A percentile compares a stretch with the other conserved stretches of the same genome.
Evolutionary conservation across 345 rosid species (phyloP).

Genomic region (Kandelia obovata): DNA sequence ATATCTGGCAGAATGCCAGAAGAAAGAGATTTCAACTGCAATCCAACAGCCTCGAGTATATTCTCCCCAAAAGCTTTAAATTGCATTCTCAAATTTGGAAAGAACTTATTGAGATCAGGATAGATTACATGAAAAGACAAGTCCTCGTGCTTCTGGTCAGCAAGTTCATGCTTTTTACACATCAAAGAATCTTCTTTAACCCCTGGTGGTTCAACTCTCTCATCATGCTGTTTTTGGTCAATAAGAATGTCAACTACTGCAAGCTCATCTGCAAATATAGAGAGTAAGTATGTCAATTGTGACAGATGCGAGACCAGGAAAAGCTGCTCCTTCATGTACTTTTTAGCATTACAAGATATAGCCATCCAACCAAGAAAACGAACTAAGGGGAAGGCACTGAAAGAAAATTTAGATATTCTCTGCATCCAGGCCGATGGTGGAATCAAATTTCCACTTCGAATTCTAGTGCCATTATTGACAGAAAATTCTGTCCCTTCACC

Average conservation of each 20-base stretch:
- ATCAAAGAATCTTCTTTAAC: constrained; percentile 18
- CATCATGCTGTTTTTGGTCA: constrained; percentile 35
- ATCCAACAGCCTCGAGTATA: constrained; percentile 71
- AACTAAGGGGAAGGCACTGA: constrained; percentile 55
- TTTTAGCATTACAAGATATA: constrained; percentile 59
- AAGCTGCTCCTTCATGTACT: constrained; percentile 45
- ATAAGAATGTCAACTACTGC: constrained; percentile 41
- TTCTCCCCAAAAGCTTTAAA: constrained; percentile 65
- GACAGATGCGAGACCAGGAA: constrained; percentile 66
- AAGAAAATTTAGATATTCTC: constrained; percentile 56
- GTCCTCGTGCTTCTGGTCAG: constrained; percentile 30
- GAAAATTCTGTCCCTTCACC: constrained; percentile 47
- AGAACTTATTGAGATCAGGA: constrained; percentile 58
- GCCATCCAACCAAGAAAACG: constrained; percentile 95
- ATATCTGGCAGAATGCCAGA: constrained; percentile 58
- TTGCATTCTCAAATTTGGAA: constrained; percentile 67
- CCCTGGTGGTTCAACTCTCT: constrained; percentile 27
- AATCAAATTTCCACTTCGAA: constrained; percentile 51
- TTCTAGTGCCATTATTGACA: constrained; percentile 22
- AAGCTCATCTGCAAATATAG: constrained; percentile 71
- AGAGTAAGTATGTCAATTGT: constrained; percentile 53
- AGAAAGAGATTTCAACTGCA: constrained; percentile 66
- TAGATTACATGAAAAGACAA: constrained; percentile 54
- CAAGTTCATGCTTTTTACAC: constrained; percentile 23
- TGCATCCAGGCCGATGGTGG: constrained; percentile 68